These are phyloP conservation scores for Rhodotorula paludigena DNA, from an alignment of 768 basidiomycete genomes.

Conservation along the genomic window DNA sequence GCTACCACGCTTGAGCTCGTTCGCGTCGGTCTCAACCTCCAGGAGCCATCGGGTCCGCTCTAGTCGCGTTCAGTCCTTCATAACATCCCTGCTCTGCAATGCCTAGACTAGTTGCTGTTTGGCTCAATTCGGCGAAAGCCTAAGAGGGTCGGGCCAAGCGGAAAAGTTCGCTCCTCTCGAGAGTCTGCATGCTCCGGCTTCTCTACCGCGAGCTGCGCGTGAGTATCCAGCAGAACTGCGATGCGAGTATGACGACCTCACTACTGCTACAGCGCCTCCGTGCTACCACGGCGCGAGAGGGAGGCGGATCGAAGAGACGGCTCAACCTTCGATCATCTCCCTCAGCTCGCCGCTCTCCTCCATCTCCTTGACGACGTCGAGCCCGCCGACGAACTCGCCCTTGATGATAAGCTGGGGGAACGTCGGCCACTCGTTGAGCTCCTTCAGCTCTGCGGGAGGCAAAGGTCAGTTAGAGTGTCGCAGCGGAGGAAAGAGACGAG, in stretches of 20 bases:
- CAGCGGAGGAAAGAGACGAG: neutral
- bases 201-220: too few species aligned
- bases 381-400: constrained; percentile 89
- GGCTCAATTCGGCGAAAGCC: too few species aligned
- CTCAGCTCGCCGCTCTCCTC: constrained; percentile 69
- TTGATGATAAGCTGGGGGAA: constrained; percentile 79
- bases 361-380: constrained; percentile 90
- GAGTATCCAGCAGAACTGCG: too few species aligned
- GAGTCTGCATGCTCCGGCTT: too few species aligned
- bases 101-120: too few species aligned
- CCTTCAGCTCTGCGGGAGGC: constrained; percentile 53
- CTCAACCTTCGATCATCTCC: constrained; percentile 41
- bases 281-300: too few species aligned
- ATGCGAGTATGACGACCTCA: neutral
- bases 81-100: neutral
- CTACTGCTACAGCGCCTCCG: too few species aligned
- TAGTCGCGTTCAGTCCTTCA: neutral
- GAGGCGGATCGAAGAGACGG: too few species aligned
- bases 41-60: neutral
- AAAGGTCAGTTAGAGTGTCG: neutral
- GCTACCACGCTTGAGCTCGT: constrained; percentile 18
- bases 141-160: too few species aligned
- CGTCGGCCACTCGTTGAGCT: constrained; percentile 83
- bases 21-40: constrained; percentile 4
- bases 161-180: too few species aligned